Conservation (phyloP, 331 rosid species). For the Acacia concinna region DNA sequence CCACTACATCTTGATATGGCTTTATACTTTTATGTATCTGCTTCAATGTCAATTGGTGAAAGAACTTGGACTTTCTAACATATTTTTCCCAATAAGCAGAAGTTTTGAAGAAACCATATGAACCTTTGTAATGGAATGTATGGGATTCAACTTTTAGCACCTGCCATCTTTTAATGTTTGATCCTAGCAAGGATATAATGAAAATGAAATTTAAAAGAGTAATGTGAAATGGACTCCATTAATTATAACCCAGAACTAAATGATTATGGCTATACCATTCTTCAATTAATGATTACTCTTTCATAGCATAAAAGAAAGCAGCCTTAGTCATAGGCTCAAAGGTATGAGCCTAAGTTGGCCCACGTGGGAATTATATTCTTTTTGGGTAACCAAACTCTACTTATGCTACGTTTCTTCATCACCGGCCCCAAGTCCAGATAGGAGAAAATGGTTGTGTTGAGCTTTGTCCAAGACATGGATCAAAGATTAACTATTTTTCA, state of each 20-base stretch:
- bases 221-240: background rate
- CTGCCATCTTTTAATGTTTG: background rate
- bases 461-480: background rate
- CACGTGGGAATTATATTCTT: background rate
- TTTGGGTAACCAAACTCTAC: background rate
- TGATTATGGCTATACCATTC: background rate
- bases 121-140: conserved; percentile 21
- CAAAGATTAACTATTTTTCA: background rate
- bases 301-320: background rate
- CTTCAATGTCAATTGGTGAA: background rate
- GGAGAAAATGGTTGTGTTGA: background rate
- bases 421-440: background rate
- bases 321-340: background rate
- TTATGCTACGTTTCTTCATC: background rate
- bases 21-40: background rate
- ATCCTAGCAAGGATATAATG: background rate
- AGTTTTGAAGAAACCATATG: background rate
- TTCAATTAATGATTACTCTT: background rate
- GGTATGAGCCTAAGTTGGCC: background rate
- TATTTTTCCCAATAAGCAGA: background rate
- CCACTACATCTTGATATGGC: background rate
- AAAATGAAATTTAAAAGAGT: background rate
- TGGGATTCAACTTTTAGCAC: conserved; percentile 15
- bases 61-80: background rate
- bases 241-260: background rate